phyloP scores from a whole-genome alignment of 345 rosid species.

The Euphorbia tirucalli region DNA sequence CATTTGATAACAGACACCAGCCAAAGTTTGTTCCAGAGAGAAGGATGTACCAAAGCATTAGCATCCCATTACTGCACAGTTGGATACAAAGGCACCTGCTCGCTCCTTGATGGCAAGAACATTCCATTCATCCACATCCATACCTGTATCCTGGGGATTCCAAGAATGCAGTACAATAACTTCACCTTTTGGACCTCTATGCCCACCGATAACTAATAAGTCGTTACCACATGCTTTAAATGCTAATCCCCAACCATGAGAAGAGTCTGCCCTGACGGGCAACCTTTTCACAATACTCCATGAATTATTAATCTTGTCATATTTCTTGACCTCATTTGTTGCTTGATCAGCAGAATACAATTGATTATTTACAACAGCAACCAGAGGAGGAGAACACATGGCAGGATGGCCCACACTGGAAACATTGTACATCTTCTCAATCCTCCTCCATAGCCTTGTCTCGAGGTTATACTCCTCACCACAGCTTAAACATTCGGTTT shows the following conservation, averaged over 20 bases:
- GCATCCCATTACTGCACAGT: constrained; percentile 52
- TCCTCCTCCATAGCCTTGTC: constrained; percentile 42
- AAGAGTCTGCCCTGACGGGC: constrained; percentile 40
- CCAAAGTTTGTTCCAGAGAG: constrained; percentile 10
- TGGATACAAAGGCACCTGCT: constrained; percentile 43
- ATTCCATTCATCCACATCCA: constrained; percentile 31
- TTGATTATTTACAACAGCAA: constrained; percentile 44
- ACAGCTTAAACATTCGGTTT: constrained; percentile 29
- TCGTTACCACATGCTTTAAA: constrained; percentile 40
- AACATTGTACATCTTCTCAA: constrained; percentile 39
- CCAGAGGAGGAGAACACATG: constrained; percentile 44
- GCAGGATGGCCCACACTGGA: constrained; percentile 38
- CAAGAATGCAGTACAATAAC: constrained; percentile 40
- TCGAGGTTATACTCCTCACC: constrained; percentile 46
- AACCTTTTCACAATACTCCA: constrained; percentile 40
- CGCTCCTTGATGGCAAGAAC: constrained; percentile 38
- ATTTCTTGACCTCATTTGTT: constrained; percentile 43
- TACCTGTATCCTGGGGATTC: constrained; percentile 30
- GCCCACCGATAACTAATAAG: constrained; percentile 43
- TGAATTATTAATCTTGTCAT: constrained; percentile 33
- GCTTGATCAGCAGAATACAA: constrained; percentile 42
- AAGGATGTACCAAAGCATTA: constrained; percentile 11
- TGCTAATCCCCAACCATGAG: constrained; percentile 49
- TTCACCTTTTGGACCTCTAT: constrained; percentile 30
- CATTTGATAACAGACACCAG: not conserved